Percentiles rank a stretch among this genome's conserved stretches.
Evolutionary conservation across 768 basidiomycete genomes (phyloP).

Genomic region (Boletus barrowsii): DNA sequence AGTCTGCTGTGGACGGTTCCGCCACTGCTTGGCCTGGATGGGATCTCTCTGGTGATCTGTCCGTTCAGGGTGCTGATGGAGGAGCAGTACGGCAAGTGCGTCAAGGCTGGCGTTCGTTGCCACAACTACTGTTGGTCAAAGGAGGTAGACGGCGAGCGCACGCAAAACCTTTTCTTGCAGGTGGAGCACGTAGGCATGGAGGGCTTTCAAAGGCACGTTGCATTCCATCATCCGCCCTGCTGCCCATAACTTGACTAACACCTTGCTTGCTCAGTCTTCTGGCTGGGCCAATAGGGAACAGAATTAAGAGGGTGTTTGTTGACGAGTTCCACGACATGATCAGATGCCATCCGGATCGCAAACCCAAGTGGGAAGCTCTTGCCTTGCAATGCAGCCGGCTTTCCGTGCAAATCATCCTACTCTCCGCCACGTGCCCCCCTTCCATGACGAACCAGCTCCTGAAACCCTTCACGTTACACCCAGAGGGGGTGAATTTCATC

Average conservation of each 20-base stretch:
- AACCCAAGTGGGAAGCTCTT: neutral
- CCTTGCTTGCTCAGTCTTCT: neutral
- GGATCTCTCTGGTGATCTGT: neutral
- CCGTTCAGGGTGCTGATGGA: neutral
- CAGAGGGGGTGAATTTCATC: neutral
- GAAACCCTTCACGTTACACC: neutral
- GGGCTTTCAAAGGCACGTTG: neutral
- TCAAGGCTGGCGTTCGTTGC: neutral
- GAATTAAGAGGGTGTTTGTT: neutral
- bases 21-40: neutral
- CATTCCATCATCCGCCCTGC: too few relatives aligned
- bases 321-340: neutral
- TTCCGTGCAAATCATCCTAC: neutral
- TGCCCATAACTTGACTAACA: too few relatives aligned
- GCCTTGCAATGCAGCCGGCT: neutral
- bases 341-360: neutral
- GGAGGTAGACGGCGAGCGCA: neutral
- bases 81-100: neutral
- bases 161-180: neutral
- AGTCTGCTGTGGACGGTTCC: neutral
- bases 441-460: neutral
- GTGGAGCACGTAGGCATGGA: neutral
- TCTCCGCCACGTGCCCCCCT: neutral
- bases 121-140: neutral
- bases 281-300: neutral